A percentile compares a stretch with the other conserved stretches of the same genome.
These are phyloP conservation scores for Saururus chinensis DNA, from an alignment of 164 flowering plant species.

Conservation along the genomic window DNA sequence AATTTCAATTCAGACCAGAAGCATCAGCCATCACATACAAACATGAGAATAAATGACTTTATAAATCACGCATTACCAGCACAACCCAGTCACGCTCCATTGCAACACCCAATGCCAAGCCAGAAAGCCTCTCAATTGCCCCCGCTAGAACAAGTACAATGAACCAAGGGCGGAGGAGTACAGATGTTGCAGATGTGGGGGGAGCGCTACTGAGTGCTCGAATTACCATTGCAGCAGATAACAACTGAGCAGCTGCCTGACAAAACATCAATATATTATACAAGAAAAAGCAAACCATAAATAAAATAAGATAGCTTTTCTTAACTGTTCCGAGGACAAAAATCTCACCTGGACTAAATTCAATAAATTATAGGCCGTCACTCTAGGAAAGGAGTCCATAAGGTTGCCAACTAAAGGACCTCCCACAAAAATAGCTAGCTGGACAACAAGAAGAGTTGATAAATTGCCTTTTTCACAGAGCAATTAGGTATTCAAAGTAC, in stretches of 20 bases:
- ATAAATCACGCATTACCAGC: slow-evolving; percentile 38
- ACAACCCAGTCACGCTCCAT: slow-evolving; percentile 99
- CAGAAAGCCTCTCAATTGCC: slow-evolving; percentile 80
- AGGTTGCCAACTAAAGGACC: slow-evolving; percentile 85
- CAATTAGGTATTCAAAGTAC: not conserved
- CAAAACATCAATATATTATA: slow-evolving; percentile 6
- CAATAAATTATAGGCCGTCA: slow-evolving; percentile 67
- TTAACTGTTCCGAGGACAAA: not conserved
- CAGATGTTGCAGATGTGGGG: slow-evolving; percentile 33
- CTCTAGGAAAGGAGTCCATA: slow-evolving; percentile 84
- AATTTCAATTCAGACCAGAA: not conserved
- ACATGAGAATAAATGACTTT: not conserved
- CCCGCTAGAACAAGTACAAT: slow-evolving; percentile 66
- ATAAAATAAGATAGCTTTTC: not conserved
- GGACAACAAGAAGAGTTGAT: slow-evolving; percentile 10
- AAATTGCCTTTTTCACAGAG: not conserved
- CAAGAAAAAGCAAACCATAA: not conserved
- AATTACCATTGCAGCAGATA: slow-evolving; percentile 86
- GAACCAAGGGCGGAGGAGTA: slow-evolving; percentile 89
- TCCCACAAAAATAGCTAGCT: slow-evolving; percentile 77
- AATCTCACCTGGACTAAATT: slow-evolving; percentile 62
- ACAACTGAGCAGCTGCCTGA: slow-evolving; percentile 88
- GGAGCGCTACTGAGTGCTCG: slow-evolving; percentile 45
- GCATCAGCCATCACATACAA: not conserved
- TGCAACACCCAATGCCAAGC: slow-evolving; percentile 85